Base-by-base conservation (phyloP, 352 stramenopile genomes). In the Globisporangium orthogonon region DNA sequence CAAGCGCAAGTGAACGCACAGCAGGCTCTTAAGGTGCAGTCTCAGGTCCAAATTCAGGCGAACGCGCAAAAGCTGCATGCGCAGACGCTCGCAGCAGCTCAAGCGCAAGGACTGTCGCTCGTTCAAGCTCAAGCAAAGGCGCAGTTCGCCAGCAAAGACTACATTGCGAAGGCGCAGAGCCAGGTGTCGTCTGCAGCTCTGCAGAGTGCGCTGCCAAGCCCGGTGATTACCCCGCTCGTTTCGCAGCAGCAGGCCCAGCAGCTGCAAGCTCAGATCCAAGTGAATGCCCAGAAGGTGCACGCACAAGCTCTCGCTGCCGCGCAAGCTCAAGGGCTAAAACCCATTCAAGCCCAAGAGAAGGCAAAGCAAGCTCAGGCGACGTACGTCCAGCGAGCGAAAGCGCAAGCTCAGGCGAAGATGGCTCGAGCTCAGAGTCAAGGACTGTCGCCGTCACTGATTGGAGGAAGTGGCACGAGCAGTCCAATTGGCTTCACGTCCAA, bases 201-300 rank as follows among this genome's bases (percentile, higher is more conserved):
- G 50, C 78, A 81, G 53, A 78, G 64, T 29, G 60, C 78, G 11
- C 51, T 91, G 37, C 71, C 78, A 1, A 78, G 63, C 52, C 63
- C 79, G 17, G 57, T 71, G 11, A 76, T 87, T 33, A 87, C 52
- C 15, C 62, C 83, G 14, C 60, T 89, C 28, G 74, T 85, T 28
- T 82, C 78, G 7, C 82, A 89, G 59, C 86, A 95, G 43, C 83
- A 95, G 56, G 86, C 86, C 7, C 83, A 92, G 57, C 83, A 96
- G 52, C 65, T 95, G 31, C 83, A 94, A 56, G 85, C 85, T 7
- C 84, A 95, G 44, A 94, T 96, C 58, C 85, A 96, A 69, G 78
- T 93, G 14, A 96, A 96, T 53, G 86, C 85, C 30, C 85, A 96
- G 50, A 96, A 94, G 47, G 85, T 96, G 15, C 85, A 96, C 41